phyloP scores from a whole-genome alignment of 2,329 filamentous ascomycete genomes.

The Dothistroma pini region DNA sequence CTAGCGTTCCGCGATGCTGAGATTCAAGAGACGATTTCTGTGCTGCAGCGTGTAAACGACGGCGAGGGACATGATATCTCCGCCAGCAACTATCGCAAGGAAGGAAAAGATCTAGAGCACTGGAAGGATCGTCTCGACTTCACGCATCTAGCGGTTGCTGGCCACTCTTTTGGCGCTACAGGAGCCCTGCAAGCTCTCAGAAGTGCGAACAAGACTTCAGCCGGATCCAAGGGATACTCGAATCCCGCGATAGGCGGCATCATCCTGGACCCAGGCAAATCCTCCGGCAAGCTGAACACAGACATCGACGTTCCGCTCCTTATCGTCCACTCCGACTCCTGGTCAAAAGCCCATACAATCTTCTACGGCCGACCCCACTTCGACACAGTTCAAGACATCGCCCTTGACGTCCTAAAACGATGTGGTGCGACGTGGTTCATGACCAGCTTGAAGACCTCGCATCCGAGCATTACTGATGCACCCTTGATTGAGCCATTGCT shows the following conservation, averaged over 20 bases:
- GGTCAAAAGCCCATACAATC: conserved; percentile 53
- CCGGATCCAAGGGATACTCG: background rate
- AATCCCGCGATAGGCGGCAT: conserved; percentile 54
- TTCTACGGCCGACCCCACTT: conserved; percentile 64
- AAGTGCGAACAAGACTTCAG: conserved; percentile 39
- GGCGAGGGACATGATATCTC: conserved; percentile 33
- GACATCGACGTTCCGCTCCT: conserved; percentile 56
- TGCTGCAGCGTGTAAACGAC: conserved; percentile 37
- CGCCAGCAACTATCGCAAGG: conserved; percentile 45
- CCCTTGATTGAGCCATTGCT: conserved; percentile 59
- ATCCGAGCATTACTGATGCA: conserved; percentile 62
- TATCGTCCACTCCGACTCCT: conserved; percentile 60
- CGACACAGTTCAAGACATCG: conserved; percentile 55
- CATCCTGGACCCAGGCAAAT: conserved; percentile 62
- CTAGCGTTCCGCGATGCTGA: conserved; percentile 44
- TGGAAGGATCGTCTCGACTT: conserved; percentile 55
- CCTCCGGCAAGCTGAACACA: conserved; percentile 56
- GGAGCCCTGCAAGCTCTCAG: conserved; percentile 57
- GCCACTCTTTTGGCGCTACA: conserved; percentile 64
- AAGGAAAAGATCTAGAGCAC: conserved; percentile 43
- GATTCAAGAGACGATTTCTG: conserved; percentile 40
- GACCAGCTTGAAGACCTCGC: conserved; percentile 40
- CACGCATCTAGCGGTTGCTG: conserved; percentile 53
- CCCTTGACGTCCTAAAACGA: conserved; percentile 39
- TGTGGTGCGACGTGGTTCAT: conserved; percentile 41